Conservation (phyloP, 441 rosid genomes). For the Aquilaria agallochum region DNA sequence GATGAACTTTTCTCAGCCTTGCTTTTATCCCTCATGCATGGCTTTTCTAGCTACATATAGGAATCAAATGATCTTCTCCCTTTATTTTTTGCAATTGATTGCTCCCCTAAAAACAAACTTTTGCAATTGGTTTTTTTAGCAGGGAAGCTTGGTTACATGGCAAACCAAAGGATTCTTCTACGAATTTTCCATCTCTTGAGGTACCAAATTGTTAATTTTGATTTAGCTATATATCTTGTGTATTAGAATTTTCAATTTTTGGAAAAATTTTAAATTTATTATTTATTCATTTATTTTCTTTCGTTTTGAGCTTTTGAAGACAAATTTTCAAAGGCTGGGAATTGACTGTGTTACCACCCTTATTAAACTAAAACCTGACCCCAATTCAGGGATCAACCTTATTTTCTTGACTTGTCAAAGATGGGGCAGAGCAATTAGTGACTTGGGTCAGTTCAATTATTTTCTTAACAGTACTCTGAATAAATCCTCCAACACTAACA, state of each 20-base stretch:
- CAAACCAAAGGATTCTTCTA: slow-evolving; percentile 55
- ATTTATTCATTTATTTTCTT: slow-evolving; percentile 19
- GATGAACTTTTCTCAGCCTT: slow-evolving; percentile 27
- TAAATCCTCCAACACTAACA: neutral
- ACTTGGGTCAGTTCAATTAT: too few relatives aligned
- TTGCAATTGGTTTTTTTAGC: slow-evolving; percentile 27
- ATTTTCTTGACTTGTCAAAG: slow-evolving; percentile 22
- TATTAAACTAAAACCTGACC: slow-evolving; percentile 19
- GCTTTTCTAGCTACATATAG: slow-evolving; percentile 38
- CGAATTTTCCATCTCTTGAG: slow-evolving; percentile 59
- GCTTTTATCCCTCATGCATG: slow-evolving; percentile 36
- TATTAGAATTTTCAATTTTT: slow-evolving; percentile 19
- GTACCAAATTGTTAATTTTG: slow-evolving; percentile 30
- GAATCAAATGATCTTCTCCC: slow-evolving; percentile 29
- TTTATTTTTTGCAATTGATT: slow-evolving; percentile 21
- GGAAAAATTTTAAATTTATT: slow-evolving; percentile 23
- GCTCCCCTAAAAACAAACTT: too few relatives aligned
- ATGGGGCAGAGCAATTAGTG: neutral
- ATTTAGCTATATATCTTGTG: too few relatives aligned
- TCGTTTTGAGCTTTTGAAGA: too few relatives aligned
- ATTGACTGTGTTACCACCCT: too few relatives aligned
- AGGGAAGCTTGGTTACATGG: slow-evolving; percentile 93
- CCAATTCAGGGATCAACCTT: slow-evolving; percentile 21
- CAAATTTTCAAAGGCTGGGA: too few relatives aligned
- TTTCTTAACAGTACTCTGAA: neutral